Percentiles rank a stretch among this genome's conserved stretches.
phyloP scores from a whole-genome alignment of 768 basidiomycete species.

The Lentinula lateritia region DNA sequence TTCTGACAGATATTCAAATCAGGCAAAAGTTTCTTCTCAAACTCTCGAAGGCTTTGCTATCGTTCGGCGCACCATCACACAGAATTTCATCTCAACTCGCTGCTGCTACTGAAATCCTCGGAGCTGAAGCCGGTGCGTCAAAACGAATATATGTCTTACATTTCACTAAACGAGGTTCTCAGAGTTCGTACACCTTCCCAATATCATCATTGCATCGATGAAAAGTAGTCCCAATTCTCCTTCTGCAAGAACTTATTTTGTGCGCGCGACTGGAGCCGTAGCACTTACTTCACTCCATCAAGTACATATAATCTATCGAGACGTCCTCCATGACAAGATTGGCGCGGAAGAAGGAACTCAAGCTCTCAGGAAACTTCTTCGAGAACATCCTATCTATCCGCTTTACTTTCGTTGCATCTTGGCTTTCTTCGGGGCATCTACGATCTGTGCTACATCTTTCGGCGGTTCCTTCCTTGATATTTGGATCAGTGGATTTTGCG shows the following conservation, averaged over 20 bases:
- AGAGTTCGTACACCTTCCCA: slow-evolving; percentile 81
- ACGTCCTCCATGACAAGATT: slow-evolving; percentile 81
- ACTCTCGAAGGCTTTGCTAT: slow-evolving; percentile 81
- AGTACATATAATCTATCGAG: slow-evolving; percentile 81
- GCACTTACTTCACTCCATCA: slow-evolving; percentile 78
- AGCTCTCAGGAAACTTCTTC: slow-evolving; percentile 58
- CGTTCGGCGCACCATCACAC: slow-evolving; percentile 94
- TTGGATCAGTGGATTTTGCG: slow-evolving; percentile 70
- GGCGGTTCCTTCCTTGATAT: slow-evolving; percentile 80
- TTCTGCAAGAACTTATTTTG: slow-evolving; percentile 71
- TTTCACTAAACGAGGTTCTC: neutral
- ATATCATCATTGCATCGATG: slow-evolving; percentile 77
- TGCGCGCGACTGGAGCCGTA: slow-evolving; percentile 75
- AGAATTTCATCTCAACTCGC: slow-evolving; percentile 85
- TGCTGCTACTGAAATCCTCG: slow-evolving; percentile 73
- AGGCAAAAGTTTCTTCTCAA: slow-evolving; percentile 75
- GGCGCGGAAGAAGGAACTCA: slow-evolving; percentile 66
- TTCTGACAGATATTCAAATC: slow-evolving; percentile 34
- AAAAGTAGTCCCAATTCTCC: slow-evolving; percentile 68
- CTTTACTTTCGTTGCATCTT: slow-evolving; percentile 63
- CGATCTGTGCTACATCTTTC: slow-evolving; percentile 80
- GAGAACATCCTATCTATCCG: slow-evolving; percentile 62
- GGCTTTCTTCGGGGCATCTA: slow-evolving; percentile 71
- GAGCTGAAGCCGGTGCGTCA: slow-evolving; percentile 57
- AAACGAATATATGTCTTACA: neutral